These are phyloP conservation scores for Phlebopus sp. DNA, from an alignment of 1,284 basidiomycete genomes.

Conservation along the genomic window DNA sequence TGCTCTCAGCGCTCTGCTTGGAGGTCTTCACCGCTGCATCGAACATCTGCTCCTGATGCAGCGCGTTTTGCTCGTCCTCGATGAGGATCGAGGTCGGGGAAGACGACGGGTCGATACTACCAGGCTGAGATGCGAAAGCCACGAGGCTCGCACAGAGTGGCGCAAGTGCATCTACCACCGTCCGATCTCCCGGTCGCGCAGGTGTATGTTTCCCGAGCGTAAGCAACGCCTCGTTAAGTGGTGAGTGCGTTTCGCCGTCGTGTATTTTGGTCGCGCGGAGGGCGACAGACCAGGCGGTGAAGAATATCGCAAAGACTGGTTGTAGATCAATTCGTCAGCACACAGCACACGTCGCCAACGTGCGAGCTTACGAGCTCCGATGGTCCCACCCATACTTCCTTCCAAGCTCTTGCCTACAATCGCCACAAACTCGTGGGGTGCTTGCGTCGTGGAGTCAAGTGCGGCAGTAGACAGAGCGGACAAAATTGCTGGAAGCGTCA, in stretches of 20 bases:
- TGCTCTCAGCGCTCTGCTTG: constrained; percentile 45
- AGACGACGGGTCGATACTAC: too few relatives aligned
- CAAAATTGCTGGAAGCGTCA: constrained; percentile 6
- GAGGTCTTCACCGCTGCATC: constrained; percentile 37
- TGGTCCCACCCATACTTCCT: constrained; percentile 15
- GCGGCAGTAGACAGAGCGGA: constrained; percentile 3
- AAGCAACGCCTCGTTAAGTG: constrained; percentile 27
- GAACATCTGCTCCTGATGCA: not conserved
- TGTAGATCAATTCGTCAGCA: not conserved
- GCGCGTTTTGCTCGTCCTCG: too few relatives aligned
- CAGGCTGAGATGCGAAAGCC: not conserved
- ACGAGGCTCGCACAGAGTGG: constrained; percentile 40
- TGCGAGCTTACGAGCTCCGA: constrained; percentile 15
- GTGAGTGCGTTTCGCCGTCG: not conserved
- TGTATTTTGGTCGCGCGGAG: constrained; percentile 13
- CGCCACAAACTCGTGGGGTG: constrained; percentile 11
- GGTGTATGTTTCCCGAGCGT: constrained; percentile 46
- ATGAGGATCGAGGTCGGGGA: too few relatives aligned
- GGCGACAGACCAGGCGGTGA: constrained; percentile 37
- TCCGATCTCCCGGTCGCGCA: constrained; percentile 52
- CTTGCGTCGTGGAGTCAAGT: constrained; percentile 3
- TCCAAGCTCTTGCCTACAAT: constrained; percentile 15
- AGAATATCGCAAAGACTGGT: constrained; percentile 52
- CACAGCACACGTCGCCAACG: not conserved
- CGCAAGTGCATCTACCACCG: constrained; percentile 49